These are phyloP conservation scores for Podaxis sp. DNA, from an alignment of 768 basidiomycete genomes.

Conservation along the genomic window DNA sequence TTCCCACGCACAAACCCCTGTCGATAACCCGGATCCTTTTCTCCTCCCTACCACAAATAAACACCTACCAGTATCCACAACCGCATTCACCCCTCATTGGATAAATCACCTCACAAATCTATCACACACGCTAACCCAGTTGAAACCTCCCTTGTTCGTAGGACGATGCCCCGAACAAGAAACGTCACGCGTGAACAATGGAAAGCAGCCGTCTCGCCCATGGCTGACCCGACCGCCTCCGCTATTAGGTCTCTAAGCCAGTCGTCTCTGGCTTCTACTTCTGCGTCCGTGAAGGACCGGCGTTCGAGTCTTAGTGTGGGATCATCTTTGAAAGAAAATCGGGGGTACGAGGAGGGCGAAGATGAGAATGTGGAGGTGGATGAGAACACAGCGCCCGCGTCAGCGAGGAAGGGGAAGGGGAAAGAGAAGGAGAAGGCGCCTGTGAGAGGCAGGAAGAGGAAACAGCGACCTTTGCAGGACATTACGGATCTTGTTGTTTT, in stretches of 20 bases:
- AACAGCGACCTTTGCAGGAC: conserved; percentile 30
- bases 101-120: background rate
- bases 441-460: conserved; percentile 17
- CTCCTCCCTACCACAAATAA: background rate
- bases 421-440: conserved; percentile 15
- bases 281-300: conserved; percentile 20
- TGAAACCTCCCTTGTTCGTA: background rate
- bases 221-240: conserved; percentile 12
- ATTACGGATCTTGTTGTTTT: conserved; percentile 20
- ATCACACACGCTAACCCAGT: background rate
- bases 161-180: conserved; percentile 23
- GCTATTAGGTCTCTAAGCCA: background rate
- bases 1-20: conserved; percentile 3
- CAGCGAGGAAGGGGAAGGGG: conserved; percentile 13
- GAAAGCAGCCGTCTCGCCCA: conserved; percentile 17
- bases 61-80: background rate
- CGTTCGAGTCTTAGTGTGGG: conserved; percentile 11
- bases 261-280: conserved; percentile 13
- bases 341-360: background rate
- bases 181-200: conserved; percentile 25
- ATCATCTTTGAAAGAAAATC: conserved; percentile 12
- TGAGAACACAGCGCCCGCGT: background rate
- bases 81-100: background rate
- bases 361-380: background rate
- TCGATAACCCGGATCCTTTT: background rate